Evolutionary conservation across 306 rosid species (phyloP).

Genomic region (Trifolium dubium): DNA sequence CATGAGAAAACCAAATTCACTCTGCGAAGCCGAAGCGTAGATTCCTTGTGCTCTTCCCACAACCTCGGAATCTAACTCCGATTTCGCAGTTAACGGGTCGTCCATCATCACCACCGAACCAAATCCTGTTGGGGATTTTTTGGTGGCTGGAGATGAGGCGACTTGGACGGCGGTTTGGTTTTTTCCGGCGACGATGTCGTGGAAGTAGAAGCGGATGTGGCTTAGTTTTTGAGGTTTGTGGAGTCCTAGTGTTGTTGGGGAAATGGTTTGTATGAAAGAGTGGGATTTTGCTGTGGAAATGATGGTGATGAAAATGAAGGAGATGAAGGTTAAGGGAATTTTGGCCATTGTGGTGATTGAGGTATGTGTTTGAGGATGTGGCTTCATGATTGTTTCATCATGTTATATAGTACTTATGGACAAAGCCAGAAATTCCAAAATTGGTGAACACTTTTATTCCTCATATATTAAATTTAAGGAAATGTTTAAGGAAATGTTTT

Average conservation of each 20-base stretch:
- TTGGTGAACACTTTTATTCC: background rate
- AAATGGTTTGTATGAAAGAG: constrained; percentile 31
- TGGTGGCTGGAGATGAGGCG: constrained; percentile 43
- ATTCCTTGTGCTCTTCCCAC: constrained; percentile 75
- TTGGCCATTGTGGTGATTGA: constrained; percentile 38
- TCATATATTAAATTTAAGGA: too few relatives aligned
- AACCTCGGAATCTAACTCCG: constrained; percentile 45
- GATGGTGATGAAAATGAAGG: background rate
- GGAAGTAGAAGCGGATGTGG: constrained; percentile 54
- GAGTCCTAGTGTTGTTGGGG: constrained; percentile 42
- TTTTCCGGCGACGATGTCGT: constrained; percentile 53
- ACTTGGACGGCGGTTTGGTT: constrained; percentile 56
- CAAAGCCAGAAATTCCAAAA: background rate
- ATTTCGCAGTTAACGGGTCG: constrained; percentile 57
- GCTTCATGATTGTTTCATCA: too few relatives aligned
- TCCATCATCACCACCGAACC: constrained; percentile 65
- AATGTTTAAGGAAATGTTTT: too few relatives aligned
- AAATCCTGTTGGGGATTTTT: constrained; percentile 40
- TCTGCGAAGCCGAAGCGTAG: constrained; percentile 62
- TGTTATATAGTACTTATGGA: too few relatives aligned
- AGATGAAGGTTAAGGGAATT: background rate
- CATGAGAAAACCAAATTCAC: constrained; percentile 57
- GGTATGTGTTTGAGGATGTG: background rate
- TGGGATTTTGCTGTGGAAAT: constrained; percentile 17
- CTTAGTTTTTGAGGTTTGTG: constrained; percentile 42